Evolutionary conservation across 2,329 filamentous ascomycete genomes (phyloP), one percentile per base, ranked within the genome.

Genomic region (Penicillium sumatraense): DNA sequence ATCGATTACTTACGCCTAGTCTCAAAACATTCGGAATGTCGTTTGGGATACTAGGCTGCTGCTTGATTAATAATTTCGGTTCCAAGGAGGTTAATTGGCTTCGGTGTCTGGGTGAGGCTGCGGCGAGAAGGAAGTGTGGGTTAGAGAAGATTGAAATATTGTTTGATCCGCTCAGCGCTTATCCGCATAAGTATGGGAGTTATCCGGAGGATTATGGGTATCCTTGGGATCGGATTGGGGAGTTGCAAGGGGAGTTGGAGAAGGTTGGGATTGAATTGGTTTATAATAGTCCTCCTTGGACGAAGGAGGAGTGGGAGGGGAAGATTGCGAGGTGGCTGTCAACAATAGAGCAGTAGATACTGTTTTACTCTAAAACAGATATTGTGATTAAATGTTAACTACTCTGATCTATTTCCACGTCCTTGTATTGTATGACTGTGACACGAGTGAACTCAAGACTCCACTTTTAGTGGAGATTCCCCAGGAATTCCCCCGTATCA

Each of bases 71-170:
- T 16, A 53, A 53, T 20, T 56, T 46, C 18, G 54, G 54, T 9
- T 18, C 29, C 6, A 49, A 40, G 31, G 54, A 56, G 88, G 90
- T 52, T 84, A 95, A 58, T 80, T 95, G 56, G 86, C 89, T 68
- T 79, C 71, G 68, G 79, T 31, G 81, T 65, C 80, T 86, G 62
- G 83, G 85, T 64, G 83, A 90, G 72, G 90, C 93, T 57, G 91
- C 91, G 54, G 90, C 89, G 91, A 79, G 69, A 79, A 62, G 45
- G 9, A 24, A 31, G 16, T 46, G 49, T 3, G 7, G 38, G 14
- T 21, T 56, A 24, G 33, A 53, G 21, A 56, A 26, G 6, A 56
- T 60, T 26, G 56, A 56, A 9, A 54, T 53, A 2, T 27, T 45
- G 10, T 47, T 56, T 23, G 24, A 51, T 26, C 53, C 53, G 11